Evolutionary conservation across 1,284 basidiomycete genomes (phyloP).

Genomic region (Phylloporus sp.): DNA sequence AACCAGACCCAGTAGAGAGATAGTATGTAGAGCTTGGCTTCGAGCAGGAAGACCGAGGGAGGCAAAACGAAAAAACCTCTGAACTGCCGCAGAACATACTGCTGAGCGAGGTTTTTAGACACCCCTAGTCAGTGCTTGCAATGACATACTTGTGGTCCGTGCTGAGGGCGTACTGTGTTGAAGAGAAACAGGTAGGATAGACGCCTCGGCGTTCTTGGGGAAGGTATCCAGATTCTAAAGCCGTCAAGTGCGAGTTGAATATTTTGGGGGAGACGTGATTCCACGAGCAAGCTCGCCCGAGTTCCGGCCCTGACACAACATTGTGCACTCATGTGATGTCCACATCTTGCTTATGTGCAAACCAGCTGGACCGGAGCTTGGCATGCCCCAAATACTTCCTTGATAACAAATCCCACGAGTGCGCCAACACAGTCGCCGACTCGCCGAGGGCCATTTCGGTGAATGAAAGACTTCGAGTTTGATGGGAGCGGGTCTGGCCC

Average conservation of each 20-base stretch:
- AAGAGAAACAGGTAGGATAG: slow-evolving; percentile 77
- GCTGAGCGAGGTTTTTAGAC: slow-evolving; percentile 88
- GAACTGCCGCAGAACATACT: too few relatives aligned
- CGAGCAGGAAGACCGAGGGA: slow-evolving; percentile 46
- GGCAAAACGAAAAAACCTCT: too few relatives aligned
- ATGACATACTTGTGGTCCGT: slow-evolving; percentile 98
- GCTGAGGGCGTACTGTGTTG: slow-evolving; percentile 81
- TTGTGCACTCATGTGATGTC: slow-evolving; percentile 73
- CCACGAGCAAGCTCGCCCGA: slow-evolving; percentile 41
- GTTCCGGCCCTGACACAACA: too few relatives aligned
- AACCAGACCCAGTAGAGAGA: slow-evolving; percentile 75
- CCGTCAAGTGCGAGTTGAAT: slow-evolving; percentile 34
- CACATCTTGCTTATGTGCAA: slow-evolving; percentile 33
- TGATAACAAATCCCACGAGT: slow-evolving; percentile 62
- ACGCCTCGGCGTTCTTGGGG: slow-evolving; percentile 68
- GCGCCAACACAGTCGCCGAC: slow-evolving; percentile 95
- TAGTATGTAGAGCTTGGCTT: slow-evolving; percentile 54
- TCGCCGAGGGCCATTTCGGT: too few relatives aligned
- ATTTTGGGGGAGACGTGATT: background rate
- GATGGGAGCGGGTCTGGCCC: too few relatives aligned
- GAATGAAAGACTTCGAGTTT: too few relatives aligned
- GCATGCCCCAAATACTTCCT: slow-evolving; percentile 62
- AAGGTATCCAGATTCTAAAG: slow-evolving; percentile 65
- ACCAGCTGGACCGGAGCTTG: background rate
- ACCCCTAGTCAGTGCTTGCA: slow-evolving; percentile 94